These are phyloP conservation scores for Vigna nakashimae DNA, from an alignment of 306 rosid species.

Conservation along the genomic window DNA sequence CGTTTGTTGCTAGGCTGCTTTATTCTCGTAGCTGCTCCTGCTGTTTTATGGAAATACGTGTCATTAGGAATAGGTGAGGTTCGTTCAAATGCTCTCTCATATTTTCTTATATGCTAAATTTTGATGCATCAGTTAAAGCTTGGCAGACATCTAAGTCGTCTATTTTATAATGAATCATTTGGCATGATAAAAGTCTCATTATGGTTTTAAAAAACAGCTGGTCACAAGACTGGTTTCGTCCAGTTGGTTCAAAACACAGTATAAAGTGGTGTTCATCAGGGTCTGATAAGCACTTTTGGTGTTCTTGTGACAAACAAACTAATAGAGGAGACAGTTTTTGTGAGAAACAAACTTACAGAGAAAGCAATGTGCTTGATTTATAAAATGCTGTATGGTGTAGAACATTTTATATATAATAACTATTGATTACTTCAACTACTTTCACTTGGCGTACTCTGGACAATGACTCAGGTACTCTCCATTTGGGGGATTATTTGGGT, in stretches of 20 bases:
- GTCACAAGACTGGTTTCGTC: not conserved
- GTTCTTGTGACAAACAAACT: not conserved
- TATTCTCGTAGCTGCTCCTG: conserved; percentile 15
- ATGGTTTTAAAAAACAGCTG: not conserved
- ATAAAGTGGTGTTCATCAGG: not conserved
- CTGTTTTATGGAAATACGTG: conserved; percentile 7
- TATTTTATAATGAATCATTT: not conserved
- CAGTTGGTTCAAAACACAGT: conserved; percentile 4
- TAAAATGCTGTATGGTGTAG: not conserved
- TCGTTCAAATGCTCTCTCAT: not conserved
- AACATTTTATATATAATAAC: not conserved
- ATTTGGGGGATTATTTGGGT: not conserved
- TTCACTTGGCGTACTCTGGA: conserved; percentile 14
- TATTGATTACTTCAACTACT: not conserved
- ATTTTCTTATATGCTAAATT: not conserved
- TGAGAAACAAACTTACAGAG: conserved; percentile 4
- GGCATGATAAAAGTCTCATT: not conserved
- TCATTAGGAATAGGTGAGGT: conserved; percentile 5
- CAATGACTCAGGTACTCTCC: not conserved
- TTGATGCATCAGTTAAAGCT: not conserved
- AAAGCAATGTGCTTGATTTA: conserved; percentile 1
- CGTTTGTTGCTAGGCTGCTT: conserved; percentile 24
- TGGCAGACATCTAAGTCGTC: not conserved
- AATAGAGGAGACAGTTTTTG: not conserved
- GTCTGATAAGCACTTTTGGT: not conserved